phyloP scores from a whole-genome alignment of 2,329 filamentous ascomycete genomes.

The Aspergillus alliaceus region DNA sequence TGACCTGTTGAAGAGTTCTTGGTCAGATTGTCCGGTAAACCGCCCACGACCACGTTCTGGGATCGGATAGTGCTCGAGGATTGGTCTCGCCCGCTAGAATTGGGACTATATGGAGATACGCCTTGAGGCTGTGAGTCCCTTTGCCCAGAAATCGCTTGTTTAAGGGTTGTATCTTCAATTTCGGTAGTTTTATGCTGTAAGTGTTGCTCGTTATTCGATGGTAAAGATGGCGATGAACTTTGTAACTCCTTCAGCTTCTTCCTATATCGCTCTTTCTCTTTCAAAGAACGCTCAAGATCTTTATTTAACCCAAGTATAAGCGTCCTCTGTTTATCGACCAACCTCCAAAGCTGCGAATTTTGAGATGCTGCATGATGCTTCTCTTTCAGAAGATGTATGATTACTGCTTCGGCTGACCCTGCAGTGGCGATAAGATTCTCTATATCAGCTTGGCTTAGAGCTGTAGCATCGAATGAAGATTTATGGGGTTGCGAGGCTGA shows the following conservation, averaged over 20 bases:
- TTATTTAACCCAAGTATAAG: slow-evolving; percentile 95
- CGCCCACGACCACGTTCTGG: slow-evolving; percentile 8
- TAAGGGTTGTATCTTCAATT: neutral
- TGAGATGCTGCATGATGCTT: slow-evolving; percentile 86
- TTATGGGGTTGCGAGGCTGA: slow-evolving; percentile 59
- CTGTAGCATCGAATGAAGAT: slow-evolving; percentile 56
- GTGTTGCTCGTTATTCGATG: slow-evolving; percentile 17
- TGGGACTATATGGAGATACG: neutral
- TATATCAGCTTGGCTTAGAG: slow-evolving; percentile 71
- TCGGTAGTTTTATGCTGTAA: slow-evolving; percentile 14
- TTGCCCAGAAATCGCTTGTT: neutral
- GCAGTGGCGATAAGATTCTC: slow-evolving; percentile 76
- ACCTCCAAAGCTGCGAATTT: slow-evolving; percentile 88
- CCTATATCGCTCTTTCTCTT: slow-evolving; percentile 92
- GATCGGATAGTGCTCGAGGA: slow-evolving; percentile 1
- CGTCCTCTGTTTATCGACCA: slow-evolving; percentile 93
- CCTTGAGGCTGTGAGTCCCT: neutral
- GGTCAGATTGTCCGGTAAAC: neutral
- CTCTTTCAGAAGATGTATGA: slow-evolving; percentile 85
- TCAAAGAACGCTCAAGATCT: slow-evolving; percentile 84
- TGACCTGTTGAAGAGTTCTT: neutral
- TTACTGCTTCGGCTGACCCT: slow-evolving; percentile 84
- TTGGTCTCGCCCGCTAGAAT: neutral
- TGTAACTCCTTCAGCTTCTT: slow-evolving; percentile 81
- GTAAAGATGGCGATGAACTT: slow-evolving; percentile 45